These are phyloP conservation scores for Epichloe coenophiala DNA, from an alignment of 2,329 filamentous ascomycete species.

Conservation along the genomic window DNA sequence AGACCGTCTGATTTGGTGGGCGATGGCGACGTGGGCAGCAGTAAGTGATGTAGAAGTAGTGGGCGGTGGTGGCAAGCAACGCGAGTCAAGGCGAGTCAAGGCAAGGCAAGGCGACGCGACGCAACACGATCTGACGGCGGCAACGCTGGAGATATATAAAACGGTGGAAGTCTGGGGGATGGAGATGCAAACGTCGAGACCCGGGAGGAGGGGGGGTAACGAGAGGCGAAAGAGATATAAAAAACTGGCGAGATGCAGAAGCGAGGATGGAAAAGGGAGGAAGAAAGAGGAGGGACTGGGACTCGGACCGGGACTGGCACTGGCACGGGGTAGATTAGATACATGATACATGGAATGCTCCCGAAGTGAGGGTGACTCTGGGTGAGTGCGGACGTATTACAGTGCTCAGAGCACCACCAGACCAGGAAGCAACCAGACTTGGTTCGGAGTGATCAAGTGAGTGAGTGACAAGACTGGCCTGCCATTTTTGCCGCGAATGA, in stretches of 20 bases:
- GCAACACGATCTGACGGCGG: neutral
- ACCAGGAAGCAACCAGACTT: too few species aligned
- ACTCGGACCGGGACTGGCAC: neutral
- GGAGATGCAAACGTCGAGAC: neutral
- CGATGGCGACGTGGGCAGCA: neutral
- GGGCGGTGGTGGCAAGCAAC: neutral
- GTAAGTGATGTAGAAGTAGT: neutral
- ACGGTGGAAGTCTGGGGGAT: neutral
- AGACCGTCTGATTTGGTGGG: neutral
- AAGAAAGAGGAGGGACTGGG: neutral
- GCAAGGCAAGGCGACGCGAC: too few species aligned
- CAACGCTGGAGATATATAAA: neutral
- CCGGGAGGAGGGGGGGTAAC: neutral
- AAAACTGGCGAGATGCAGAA: slow-evolving; percentile 2
- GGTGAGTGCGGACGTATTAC: too few species aligned
- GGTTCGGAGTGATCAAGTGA: too few species aligned
- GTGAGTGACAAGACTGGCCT: neutral
- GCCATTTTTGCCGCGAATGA: neutral
- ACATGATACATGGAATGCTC: too few species aligned
- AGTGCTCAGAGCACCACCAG: too few species aligned
- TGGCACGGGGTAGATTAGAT: neutral
- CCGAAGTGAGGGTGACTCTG: too few species aligned
- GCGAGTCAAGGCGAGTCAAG: neutral
- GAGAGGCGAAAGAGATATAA: slow-evolving; percentile 5
- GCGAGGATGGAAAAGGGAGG: slow-evolving; percentile 2